A percentile compares a stretch with the other conserved stretches of the same genome.
phyloP scores from a whole-genome alignment of 441 rosid genomes.

The Theobroma grandiflorum region DNA sequence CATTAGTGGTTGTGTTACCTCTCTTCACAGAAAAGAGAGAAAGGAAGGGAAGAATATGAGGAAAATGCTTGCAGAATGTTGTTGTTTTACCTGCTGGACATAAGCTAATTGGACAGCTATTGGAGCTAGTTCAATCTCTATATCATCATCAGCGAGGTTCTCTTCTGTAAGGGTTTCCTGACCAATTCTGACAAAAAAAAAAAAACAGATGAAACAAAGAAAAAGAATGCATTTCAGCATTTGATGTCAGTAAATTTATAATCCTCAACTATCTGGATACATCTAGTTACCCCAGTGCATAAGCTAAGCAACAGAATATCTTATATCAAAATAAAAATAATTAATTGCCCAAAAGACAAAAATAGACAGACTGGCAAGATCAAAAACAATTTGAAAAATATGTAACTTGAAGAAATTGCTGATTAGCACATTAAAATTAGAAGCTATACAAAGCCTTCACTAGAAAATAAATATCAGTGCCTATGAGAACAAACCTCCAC shows the following conservation, averaged over 20 bases:
- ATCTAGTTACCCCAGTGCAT: not conserved
- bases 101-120: constrained; percentile 82
- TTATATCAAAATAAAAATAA: not conserved
- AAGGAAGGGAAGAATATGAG: not conserved
- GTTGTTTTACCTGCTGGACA: constrained; percentile 74
- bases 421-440: not conserved
- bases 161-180: constrained; percentile 86
- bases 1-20: constrained; percentile 29
- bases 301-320: constrained; percentile 3
- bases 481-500: too few species aligned
- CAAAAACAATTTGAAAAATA: not conserved
- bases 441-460: not conserved
- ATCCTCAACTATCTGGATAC: not conserved
- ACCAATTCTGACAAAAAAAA: constrained; percentile 70
- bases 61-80: constrained; percentile 12
- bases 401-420: not conserved
- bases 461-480: not conserved
- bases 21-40: not conserved
- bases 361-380: not conserved
- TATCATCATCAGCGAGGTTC: constrained; percentile 73
- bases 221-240: not conserved
- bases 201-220: constrained; percentile 12
- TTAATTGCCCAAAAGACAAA: not conserved
- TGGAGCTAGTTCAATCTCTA: constrained; percentile 90
- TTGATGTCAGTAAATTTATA: constrained; percentile 2